Evolutionary conservation across 768 basidiomycete species (phyloP).

Genomic region (Hydnomerulius pinastri): DNA sequence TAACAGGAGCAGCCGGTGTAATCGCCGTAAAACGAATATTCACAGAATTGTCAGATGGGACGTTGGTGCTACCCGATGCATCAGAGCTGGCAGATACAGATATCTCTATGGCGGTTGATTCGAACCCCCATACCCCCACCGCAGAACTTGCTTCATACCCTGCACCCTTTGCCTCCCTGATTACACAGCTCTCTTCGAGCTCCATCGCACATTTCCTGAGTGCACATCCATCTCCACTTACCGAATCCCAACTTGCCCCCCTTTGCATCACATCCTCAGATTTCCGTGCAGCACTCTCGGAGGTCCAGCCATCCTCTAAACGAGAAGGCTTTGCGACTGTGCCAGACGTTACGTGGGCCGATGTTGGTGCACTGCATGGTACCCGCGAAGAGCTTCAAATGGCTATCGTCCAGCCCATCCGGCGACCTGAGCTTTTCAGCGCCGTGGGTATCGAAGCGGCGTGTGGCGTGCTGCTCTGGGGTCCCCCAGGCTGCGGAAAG

Average conservation of each 20-base stretch:
- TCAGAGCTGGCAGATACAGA: constrained; percentile 23
- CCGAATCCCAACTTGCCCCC: constrained; percentile 74
- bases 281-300: constrained; percentile 77
- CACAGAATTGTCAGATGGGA: constrained; percentile 69
- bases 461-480: constrained; percentile 97
- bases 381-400: constrained; percentile 93
- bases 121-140: constrained; percentile 17
- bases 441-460: constrained; percentile 88
- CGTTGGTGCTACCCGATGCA: constrained; percentile 53
- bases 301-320: constrained; percentile 94
- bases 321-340: constrained; percentile 98
- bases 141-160: constrained; percentile 19
- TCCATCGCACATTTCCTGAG: constrained; percentile 91
- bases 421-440: constrained; percentile 84
- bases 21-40: constrained; percentile 97
- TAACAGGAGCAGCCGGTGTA: constrained; percentile 93
- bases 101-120: constrained; percentile 41
- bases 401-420: constrained; percentile 96
- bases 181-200: constrained; percentile 46
- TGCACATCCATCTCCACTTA: constrained; percentile 81
- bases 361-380: constrained; percentile 87
- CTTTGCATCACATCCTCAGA: constrained; percentile 81
- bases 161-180: constrained; percentile 37
- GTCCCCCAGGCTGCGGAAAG: constrained; percentile 98
- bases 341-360: constrained; percentile 93